Conservation (phyloP, 2,329 filamentous ascomycete genomes). For the Apiospora marii region DNA sequence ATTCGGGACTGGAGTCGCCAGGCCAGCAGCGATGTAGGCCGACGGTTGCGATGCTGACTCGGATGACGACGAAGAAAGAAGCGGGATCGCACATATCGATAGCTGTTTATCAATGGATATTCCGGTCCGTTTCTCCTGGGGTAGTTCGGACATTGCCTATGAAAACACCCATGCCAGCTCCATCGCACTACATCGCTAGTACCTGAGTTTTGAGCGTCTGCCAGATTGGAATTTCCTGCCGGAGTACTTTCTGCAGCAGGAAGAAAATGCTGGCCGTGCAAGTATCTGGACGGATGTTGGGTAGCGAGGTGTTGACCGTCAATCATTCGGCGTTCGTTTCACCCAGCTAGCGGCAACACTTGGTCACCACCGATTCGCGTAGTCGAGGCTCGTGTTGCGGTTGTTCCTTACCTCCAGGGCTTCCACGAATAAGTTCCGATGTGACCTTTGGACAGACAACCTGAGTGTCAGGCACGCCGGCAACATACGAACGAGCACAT, state of each 20-base stretch:
- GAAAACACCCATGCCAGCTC: conserved; percentile 14
- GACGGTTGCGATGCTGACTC: conserved; percentile 12
- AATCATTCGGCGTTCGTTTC: conserved; percentile 10
- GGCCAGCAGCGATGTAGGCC: conserved; percentile 3
- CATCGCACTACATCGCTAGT: conserved; percentile 13
- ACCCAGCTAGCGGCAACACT: not conserved
- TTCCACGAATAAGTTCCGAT: conserved; percentile 7
- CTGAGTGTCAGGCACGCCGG: conserved; percentile 3
- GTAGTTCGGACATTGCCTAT: conserved; percentile 21
- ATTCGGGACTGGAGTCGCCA: not conserved
- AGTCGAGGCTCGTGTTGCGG: conserved; percentile 16
- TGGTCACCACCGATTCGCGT: conserved; percentile 18
- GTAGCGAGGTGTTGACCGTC: not conserved
- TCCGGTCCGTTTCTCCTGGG: conserved; percentile 20
- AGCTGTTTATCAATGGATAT: conserved; percentile 21
- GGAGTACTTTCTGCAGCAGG: conserved; percentile 3
- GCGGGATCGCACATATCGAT: conserved; percentile 15
- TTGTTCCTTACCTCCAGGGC: not conserved
- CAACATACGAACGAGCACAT: not conserved
- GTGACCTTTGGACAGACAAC: conserved; percentile 1
- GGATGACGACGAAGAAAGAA: conserved; percentile 1
- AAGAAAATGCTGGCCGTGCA: not conserved
- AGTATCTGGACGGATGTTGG: conserved; percentile 1
- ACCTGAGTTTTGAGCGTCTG: not conserved
- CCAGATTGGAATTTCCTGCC: conserved; percentile 13